Base-by-base conservation (phyloP, 2,329 filamentous ascomycete genomes). In the Monosporascus sp. region DNA sequence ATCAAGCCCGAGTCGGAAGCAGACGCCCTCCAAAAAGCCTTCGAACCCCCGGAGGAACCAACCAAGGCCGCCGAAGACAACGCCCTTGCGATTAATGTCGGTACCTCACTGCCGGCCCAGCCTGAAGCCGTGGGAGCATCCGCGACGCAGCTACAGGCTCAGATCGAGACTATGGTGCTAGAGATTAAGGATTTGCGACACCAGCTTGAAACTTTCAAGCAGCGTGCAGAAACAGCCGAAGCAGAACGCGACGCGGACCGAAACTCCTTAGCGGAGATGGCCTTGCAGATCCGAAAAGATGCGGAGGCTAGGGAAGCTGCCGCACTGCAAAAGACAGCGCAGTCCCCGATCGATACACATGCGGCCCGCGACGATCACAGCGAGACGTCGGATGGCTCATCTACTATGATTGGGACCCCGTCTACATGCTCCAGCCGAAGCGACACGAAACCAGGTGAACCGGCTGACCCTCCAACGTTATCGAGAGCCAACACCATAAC, bases 181-280 rank as follows among this genome's bases (percentile, higher is more conserved):
- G 89, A 96, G 63, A 92, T 97, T 81, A 84, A 83, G 51, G 85
- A 87, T 53, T 83, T 96, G 76, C 89, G 86, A 70, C 78, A 85
- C 57, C 87, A 95, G 67, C 85, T 96, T 67, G 87, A 94, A 51
- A 74, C 78, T 7, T 96, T 89, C 74, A 87, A 87, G 63, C 76
- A 82, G 52, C 85, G 90, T 31, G 91, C 91, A 8, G 88, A 96
- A 68, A 80, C 76, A 54, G 92, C 91, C 3, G 93, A 97, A 67
- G 75, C 81, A 8, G 91, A 96, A 62, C 82, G 87, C 46, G 83
- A 87, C 51, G 77, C 82, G 43, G 83, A 86, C 51, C 85, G 87
- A 51, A 86, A 88, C 68, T 87, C 87, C 1, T 73, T 99, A 45
- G 86, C 88, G 1, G 89, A 96, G 66, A 94, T 97, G 90, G 86